Evolutionary conservation across 352 stramenopile genomes (phyloP).

Genomic region (Hyaloperonospora arabidopsidis): DNA sequence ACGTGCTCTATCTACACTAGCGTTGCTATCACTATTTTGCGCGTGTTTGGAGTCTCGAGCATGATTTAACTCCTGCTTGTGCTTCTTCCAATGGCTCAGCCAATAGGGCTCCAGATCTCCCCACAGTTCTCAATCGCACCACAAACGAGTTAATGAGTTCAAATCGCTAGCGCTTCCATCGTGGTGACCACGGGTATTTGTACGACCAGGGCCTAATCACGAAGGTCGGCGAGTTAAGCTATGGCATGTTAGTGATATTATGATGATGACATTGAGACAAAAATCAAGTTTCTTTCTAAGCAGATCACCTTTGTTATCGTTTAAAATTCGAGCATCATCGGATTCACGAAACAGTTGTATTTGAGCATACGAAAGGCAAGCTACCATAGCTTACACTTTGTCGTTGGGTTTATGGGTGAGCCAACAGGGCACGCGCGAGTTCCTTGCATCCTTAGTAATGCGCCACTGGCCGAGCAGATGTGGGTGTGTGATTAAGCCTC

Average conservation of each 20-base stretch:
- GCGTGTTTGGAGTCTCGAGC: conserved; percentile 19
- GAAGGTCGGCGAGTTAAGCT: conserved; percentile 40
- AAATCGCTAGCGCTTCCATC: conserved; percentile 52
- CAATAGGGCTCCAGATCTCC: conserved; percentile 63
- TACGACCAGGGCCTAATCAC: conserved; percentile 42
- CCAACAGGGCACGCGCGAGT: conserved; percentile 48
- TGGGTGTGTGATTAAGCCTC: conserved; percentile 44
- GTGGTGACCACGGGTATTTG: conserved; percentile 23
- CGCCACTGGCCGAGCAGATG: conserved; percentile 66
- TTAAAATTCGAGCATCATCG: conserved; percentile 6
- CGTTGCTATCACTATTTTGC: conserved; percentile 30
- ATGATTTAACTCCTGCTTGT: conserved; percentile 46
- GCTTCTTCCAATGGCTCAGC: conserved; percentile 41
- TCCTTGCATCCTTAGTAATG: conserved; percentile 71
- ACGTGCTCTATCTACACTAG: conserved; percentile 26
- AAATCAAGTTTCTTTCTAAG: conserved; percentile 22
- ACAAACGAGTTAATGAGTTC: conserved; percentile 75
- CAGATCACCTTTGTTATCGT: conserved; percentile 13
- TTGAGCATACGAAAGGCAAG: conserved; percentile 13
- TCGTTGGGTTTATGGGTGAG: conserved; percentile 58
- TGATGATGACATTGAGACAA: conserved; percentile 17
- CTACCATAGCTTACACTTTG: conserved; percentile 76
- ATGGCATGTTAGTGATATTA: conserved; percentile 13
- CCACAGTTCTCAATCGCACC: conserved; percentile 62
- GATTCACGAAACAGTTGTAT: conserved; percentile 11